phyloP scores from a whole-genome alignment of 1,284 basidiomycete species.

The Pterulicium gracile region DNA sequence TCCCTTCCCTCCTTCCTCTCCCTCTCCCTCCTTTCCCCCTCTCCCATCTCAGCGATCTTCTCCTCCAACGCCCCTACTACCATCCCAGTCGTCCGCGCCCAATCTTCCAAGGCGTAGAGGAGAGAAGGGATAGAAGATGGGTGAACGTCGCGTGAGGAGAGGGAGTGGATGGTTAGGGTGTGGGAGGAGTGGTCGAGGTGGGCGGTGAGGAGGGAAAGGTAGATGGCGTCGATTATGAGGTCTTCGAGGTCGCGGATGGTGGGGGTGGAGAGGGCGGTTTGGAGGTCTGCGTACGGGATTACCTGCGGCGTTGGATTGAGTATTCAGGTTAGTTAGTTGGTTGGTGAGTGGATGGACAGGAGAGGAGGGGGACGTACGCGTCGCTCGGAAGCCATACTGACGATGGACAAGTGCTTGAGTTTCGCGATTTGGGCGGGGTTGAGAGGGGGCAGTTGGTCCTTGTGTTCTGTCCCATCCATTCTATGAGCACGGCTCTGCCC shows the following conservation, averaged over 20 bases:
- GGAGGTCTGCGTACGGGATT: constrained; percentile 60
- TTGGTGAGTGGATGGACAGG: constrained; percentile 4
- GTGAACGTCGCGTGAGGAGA: too few species aligned
- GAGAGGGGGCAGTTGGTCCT: constrained; percentile 56
- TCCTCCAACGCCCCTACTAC: constrained; percentile 42
- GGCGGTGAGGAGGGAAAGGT: constrained; percentile 59
- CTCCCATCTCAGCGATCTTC: constrained; percentile 65
- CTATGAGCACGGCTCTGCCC: too few species aligned
- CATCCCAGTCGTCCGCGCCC: constrained; percentile 62
- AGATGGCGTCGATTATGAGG: constrained; percentile 91
- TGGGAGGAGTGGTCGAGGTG: constrained; percentile 35
- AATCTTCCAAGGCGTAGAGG: constrained; percentile 53
- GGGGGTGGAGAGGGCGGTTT: constrained; percentile 60
- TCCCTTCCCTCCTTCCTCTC: not conserved
- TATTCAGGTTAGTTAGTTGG: too few species aligned
- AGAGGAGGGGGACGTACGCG: constrained; percentile 50
- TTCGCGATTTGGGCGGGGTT: constrained; percentile 70
- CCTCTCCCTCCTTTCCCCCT: constrained; percentile 17
- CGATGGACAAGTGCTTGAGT: constrained; percentile 81
- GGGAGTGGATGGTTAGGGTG: constrained; percentile 78
- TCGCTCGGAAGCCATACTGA: constrained; percentile 63
- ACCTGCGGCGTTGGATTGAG: constrained; percentile 34
- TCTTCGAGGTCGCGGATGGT: constrained; percentile 85
- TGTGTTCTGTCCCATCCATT: constrained; percentile 36
- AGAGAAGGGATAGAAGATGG: constrained; percentile 54